Conservation (phyloP, 495 filamentous ascomycete species). For the Penicillium pulvis region DNA sequence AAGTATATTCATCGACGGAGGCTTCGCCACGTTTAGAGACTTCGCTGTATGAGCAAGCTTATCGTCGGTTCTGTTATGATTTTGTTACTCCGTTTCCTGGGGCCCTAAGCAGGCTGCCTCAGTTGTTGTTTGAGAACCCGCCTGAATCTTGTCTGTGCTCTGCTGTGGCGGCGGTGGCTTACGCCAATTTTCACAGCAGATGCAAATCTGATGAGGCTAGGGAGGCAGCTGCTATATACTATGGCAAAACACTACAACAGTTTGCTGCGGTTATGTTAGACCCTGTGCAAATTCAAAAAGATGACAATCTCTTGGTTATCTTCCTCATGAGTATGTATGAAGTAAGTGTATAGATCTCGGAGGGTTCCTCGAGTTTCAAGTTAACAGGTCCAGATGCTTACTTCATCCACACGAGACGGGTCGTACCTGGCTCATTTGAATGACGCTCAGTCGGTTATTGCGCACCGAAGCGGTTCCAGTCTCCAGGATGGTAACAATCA, state of each 20-base stretch:
- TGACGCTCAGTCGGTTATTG: slow-evolving; percentile 18
- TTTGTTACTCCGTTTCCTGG: slow-evolving; percentile 12
- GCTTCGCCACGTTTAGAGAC: background rate
- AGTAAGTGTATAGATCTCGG: slow-evolving; percentile 1
- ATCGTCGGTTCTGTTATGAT: slow-evolving; percentile 17
- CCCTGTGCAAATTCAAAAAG: slow-evolving; percentile 6
- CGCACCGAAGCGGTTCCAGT: slow-evolving; percentile 6
- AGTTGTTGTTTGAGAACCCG: background rate
- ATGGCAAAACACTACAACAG: slow-evolving; percentile 15
- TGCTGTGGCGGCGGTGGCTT: slow-evolving; percentile 10
- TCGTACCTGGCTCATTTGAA: slow-evolving; percentile 19
- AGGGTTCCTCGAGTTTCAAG: background rate
- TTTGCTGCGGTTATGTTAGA: slow-evolving; percentile 12
- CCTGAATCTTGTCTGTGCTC: slow-evolving; percentile 13
- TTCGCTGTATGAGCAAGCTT: slow-evolving; percentile 11
- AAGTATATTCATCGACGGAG: background rate
- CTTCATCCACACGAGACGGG: slow-evolving; percentile 15
- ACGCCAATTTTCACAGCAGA: slow-evolving; percentile 16
- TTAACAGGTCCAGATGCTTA: slow-evolving; percentile 9
- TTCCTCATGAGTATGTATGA: slow-evolving; percentile 20
- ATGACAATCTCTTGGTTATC: slow-evolving; percentile 18
- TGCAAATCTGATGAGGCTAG: slow-evolving; percentile 13
- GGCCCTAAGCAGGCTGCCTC: slow-evolving; percentile 3
- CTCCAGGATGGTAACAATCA: slow-evolving; percentile 9
- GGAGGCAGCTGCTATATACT: slow-evolving; percentile 7